Base-by-base conservation (phyloP, 1,284 basidiomycete genomes). In the Ganoderma resinaceum region DNA sequence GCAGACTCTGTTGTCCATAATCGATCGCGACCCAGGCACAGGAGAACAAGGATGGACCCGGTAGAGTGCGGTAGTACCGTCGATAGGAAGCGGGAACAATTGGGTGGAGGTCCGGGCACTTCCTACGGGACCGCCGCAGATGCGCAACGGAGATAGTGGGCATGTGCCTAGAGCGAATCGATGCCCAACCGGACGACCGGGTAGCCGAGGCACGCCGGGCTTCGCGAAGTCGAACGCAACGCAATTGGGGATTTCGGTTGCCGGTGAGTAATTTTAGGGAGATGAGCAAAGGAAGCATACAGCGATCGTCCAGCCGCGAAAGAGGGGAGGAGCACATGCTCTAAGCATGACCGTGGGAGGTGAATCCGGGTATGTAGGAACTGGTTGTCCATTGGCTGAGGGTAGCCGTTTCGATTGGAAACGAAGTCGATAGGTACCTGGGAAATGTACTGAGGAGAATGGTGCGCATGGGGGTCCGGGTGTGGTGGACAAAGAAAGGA, bases 241-340 rank as follows among this genome's bases (percentile, higher is more conserved):
- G n/a, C n/a, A n/a, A n/a, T n/a, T 62, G 70, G 66, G 66, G 64
- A 70, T 70, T 66, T 70, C 69, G 66, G 70, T 20, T 29, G 31
- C 49, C 38, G 42, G n/a, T 53, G n/a, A n/a, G n/a, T n/a, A n/a
- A 57, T 23, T 35, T 58, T 42, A 37, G 53, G 7, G 29, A 43
- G 43, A 55, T 33, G 63, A 65, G 60, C n/a, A 38, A 40, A 55
- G 43, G 53, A 65, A 60, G 59, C 23, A 11, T 23, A 12, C 7
- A 49, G 46, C 23, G 46, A 49, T 49, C 46, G 46, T 49, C 46
- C 12, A 23, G 46, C 46, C 9, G 46, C n/a, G 46, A 26, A 49
- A 49, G n/a, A 49, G n/a, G 46, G 12, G 46, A 49, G 46, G 46
- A 11, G 5, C 46, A 49, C 46, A 49, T 23, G 46, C 40, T 42